Percentiles rank a stretch among this genome's conserved stretches.
These are phyloP conservation scores for Musa schizocarpa DNA, from an alignment of 176 grass and related monocot genomes.

Conservation along the genomic window DNA sequence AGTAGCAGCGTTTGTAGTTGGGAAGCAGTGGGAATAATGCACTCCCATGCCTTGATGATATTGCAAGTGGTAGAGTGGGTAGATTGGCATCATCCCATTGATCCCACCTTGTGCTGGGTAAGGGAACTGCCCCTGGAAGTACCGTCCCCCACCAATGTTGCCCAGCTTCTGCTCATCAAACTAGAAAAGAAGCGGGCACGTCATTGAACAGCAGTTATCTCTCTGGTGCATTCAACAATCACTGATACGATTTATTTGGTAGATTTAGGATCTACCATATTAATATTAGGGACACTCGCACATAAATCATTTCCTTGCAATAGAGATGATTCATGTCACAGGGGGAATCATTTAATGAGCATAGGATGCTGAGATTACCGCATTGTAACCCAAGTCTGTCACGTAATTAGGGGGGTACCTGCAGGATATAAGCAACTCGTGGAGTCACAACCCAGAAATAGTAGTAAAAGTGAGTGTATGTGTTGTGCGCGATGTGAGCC, in stretches of 20 bases:
- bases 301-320: background rate
- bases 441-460: background rate
- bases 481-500: too few relatives aligned
- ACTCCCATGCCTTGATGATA: constrained; percentile 73
- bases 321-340: too few relatives aligned
- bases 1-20: constrained; percentile 9
- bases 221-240: background rate
- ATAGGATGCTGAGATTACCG: constrained; percentile 33
- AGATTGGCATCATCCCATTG: constrained; percentile 72
- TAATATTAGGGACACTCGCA: too few relatives aligned
- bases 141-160: constrained; percentile 44
- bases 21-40: constrained; percentile 72
- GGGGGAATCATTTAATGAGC: background rate
- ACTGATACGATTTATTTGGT: too few relatives aligned
- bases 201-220: background rate
- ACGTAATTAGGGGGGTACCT: constrained; percentile 80
- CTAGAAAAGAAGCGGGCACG: background rate
- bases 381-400: constrained; percentile 65
- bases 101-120: constrained; percentile 56
- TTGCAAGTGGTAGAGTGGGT: constrained; percentile 77
- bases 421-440: background rate
- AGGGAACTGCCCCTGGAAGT: constrained; percentile 60
- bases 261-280: background rate
- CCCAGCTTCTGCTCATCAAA: constrained; percentile 47
- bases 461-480: too few relatives aligned